phyloP scores from a whole-genome alignment of 441 rosid genomes.

The Rhodomyrtus psidioides region DNA sequence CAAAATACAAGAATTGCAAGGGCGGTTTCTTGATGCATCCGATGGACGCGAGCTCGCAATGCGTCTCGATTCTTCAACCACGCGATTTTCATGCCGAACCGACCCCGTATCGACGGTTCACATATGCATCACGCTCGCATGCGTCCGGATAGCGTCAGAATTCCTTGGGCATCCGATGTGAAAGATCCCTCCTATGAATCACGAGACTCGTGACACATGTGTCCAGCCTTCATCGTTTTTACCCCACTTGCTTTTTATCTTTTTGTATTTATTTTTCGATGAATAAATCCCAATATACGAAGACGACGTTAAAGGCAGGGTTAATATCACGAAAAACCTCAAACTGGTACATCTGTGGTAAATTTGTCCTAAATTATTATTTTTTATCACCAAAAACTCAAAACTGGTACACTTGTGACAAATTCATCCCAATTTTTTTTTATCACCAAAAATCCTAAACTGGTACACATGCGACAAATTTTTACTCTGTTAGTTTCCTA shows the following conservation, averaged over 20 bases:
- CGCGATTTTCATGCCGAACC: not conserved
- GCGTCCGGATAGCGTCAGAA: not conserved
- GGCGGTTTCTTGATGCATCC: not conserved
- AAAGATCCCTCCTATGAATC: not conserved
- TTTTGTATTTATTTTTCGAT: not conserved
- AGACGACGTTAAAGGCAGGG: not conserved
- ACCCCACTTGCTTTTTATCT: not conserved
- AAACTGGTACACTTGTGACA: no score
- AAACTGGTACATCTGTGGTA: no score
- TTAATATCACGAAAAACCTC: no score
- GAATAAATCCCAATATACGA: not conserved
- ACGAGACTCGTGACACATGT: not conserved
- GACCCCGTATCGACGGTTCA: not conserved
- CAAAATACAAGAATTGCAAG: not conserved
- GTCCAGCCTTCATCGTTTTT: not conserved
- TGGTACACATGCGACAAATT: no score
- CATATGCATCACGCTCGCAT: not conserved
- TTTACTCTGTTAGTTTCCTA: no score
- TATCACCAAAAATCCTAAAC: no score
- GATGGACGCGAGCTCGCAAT: fast-evolving
- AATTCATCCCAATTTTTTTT: no score
- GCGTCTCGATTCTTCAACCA: not conserved
- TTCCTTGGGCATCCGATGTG: not conserved
- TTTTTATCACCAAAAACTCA: no score
- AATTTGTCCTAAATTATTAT: no score